Evolutionary conservation across 331 rosid genomes (phyloP).

Genomic region (Quercus phellos): DNA sequence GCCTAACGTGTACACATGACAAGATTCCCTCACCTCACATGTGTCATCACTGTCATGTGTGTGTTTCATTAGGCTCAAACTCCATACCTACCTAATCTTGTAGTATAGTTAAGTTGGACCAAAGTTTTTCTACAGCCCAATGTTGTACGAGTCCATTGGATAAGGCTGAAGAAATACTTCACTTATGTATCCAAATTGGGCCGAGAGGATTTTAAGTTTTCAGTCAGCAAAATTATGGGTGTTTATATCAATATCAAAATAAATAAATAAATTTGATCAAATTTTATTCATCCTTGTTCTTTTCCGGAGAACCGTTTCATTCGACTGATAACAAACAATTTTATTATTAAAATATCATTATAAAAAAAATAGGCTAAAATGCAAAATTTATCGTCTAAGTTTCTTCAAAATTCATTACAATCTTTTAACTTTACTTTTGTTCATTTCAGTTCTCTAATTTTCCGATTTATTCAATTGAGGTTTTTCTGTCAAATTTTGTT

Average conservation of each 20-base stretch:
- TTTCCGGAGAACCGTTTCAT: no score
- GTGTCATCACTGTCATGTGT: neutral
- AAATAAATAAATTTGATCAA: no score
- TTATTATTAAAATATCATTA: no score
- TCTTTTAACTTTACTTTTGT: no score
- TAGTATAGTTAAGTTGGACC: neutral
- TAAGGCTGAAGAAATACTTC: neutral
- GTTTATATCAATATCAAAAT: no score
- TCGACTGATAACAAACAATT: no score
- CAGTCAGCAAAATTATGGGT: no score
- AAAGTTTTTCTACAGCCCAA: neutral
- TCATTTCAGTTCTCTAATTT: no score
- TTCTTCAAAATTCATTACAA: fast-evolving
- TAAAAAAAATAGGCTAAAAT: no score
- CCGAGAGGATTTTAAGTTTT: neutral
- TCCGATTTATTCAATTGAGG: no score
- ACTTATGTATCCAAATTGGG: neutral
- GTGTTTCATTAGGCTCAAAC: neutral
- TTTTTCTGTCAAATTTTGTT: no score
- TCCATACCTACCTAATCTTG: neutral
- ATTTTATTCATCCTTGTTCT: no score
- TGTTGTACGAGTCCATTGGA: neutral
- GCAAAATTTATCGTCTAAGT: fast-evolving
- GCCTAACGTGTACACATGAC: neutral
- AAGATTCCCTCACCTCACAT: neutral